Percentiles rank a stretch among this genome's conserved stretches.
Evolutionary conservation across 2,329 filamentous ascomycete genomes (phyloP).

Genomic region (Lasiodiplodia gonubiensis): DNA sequence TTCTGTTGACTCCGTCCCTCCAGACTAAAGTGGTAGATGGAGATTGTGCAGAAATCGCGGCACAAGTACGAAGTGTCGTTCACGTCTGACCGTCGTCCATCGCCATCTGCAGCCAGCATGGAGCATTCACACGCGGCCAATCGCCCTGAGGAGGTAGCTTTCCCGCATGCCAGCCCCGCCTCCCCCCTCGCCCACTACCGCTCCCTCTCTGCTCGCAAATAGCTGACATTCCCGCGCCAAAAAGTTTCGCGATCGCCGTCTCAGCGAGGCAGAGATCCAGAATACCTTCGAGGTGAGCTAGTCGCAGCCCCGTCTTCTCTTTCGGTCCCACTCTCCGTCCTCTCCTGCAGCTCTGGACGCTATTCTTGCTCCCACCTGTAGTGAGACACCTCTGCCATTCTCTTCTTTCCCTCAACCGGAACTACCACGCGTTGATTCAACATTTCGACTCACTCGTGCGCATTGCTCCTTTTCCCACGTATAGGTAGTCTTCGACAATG

Average conservation of each 20-base stretch:
- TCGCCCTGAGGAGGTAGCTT: constrained; percentile 22
- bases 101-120: constrained; percentile 3
- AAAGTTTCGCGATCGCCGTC: constrained; percentile 36
- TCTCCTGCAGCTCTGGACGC: background rate
- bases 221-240: constrained; percentile 39
- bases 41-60: constrained; percentile 18
- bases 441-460: no score
- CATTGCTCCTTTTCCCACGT: no score
- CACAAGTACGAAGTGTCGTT: constrained; percentile 19
- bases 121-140: constrained; percentile 2
- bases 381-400: background rate
- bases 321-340: background rate
- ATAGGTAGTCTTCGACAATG: constrained; percentile 64
- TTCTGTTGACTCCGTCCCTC: background rate
- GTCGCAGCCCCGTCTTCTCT: background rate
- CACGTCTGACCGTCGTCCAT: background rate
- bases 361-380: background rate
- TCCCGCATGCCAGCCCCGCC: background rate
- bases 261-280: constrained; percentile 47
- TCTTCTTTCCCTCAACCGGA: background rate
- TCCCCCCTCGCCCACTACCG: background rate
- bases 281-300: constrained; percentile 49
- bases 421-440: background rate
- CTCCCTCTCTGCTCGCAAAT: background rate
- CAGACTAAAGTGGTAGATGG: constrained; percentile 14